Conservation (phyloP, 2,329 filamentous ascomycete genomes). For the Macrophomina pseudophaseolina region DNA sequence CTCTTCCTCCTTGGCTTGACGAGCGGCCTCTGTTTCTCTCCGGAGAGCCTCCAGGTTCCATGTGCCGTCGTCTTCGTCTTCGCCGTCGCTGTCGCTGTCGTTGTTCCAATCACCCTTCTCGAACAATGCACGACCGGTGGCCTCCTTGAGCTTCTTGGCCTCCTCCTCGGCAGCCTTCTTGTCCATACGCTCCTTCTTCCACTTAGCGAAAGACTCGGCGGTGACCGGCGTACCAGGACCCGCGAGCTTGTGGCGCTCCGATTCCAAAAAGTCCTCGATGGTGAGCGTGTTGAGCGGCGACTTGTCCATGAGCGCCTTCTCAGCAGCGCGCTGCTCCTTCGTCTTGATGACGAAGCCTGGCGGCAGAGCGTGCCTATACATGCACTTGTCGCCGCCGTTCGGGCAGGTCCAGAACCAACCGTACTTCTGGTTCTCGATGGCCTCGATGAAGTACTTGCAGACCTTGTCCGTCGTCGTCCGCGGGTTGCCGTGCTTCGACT, state of each 20-base stretch:
- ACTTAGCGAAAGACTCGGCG: constrained; percentile 88
- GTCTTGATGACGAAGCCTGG: constrained; percentile 97
- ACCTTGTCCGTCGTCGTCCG: constrained; percentile 96
- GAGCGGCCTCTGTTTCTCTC: constrained; percentile 79
- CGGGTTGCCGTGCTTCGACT: constrained; percentile 97
- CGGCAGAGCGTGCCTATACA: constrained; percentile 95
- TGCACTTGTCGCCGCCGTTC: constrained; percentile 96
- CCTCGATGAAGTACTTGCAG: constrained; percentile 97
- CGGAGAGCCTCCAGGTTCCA: constrained; percentile 87
- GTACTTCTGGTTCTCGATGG: constrained; percentile 97
- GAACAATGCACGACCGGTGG: constrained; percentile 92
- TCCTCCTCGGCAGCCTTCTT: constrained; percentile 97
- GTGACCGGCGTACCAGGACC: constrained; percentile 93
- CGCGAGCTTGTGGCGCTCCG: constrained; percentile 91
- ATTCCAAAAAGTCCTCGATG: constrained; percentile 95
- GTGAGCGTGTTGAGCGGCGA: constrained; percentile 93
- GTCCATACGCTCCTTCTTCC: constrained; percentile 92
- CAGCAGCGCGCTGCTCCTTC: constrained; percentile 91
- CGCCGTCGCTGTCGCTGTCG: constrained; percentile 64
- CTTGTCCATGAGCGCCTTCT: constrained; percentile 96
- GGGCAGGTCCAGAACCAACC: constrained; percentile 99
- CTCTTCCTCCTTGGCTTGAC: constrained; percentile 79
- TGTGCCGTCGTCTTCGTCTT: constrained; percentile 65
- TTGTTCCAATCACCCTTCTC: constrained; percentile 92
- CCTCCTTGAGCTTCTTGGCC: constrained; percentile 89